A percentile compares a stretch with the other conserved stretches of the same genome.
These are phyloP conservation scores for Astrocystis sublimbata DNA, from an alignment of 495 filamentous ascomycete species.

Conservation along the genomic window DNA sequence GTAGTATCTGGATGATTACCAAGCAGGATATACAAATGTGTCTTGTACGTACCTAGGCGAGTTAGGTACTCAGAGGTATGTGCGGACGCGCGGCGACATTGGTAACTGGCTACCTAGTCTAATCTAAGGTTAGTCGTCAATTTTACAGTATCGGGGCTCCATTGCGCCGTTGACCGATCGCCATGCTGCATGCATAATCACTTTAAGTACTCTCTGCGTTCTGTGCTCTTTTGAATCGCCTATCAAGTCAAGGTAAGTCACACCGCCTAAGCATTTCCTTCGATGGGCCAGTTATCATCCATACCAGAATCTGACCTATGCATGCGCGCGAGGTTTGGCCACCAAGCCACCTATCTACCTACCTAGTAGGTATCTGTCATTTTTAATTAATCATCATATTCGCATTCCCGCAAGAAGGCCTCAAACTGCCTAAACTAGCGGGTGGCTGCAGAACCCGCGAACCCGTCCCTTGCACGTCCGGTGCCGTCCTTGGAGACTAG, in stretches of 20 bases:
- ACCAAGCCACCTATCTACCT: neutral
- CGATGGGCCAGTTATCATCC: neutral
- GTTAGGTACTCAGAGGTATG: no score
- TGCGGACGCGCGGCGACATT: neutral
- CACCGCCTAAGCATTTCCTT: neutral
- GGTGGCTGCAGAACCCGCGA: no score
- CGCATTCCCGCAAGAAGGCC: no score
- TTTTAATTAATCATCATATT: constrained; percentile 8
- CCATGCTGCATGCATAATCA: neutral
- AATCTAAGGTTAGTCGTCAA: no score
- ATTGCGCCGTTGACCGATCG: neutral
- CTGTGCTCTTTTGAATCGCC: neutral
- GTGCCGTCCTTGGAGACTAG: neutral
- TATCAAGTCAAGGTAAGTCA: no score
- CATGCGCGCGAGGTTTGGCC: neutral
- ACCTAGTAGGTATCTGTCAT: neutral
- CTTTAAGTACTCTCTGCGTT: neutral
- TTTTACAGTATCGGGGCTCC: no score
- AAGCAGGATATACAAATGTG: constrained; percentile 7
- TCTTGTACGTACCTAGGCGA: no score
- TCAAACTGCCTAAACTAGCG: no score
- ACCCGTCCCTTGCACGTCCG: constrained; percentile 4
- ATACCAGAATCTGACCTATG: neutral
- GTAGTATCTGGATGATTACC: neutral
- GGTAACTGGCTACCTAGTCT: no score